Percentiles rank a stretch among this genome's conserved stretches.
Conservation (phyloP, 2,329 filamentous ascomycete genomes). For the Endocalyx cinctus region DNA sequence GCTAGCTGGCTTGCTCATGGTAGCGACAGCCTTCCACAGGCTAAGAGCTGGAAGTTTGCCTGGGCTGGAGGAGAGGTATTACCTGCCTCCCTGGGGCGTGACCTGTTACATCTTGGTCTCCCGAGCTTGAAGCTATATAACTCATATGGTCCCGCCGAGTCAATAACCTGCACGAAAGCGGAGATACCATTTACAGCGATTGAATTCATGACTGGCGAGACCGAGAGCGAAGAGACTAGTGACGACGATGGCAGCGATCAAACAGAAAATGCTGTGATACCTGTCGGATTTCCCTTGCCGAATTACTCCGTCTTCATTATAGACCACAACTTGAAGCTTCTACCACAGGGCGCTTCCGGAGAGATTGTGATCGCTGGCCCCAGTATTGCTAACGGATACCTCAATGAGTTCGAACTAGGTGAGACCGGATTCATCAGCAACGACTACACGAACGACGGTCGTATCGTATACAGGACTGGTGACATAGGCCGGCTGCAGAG, state of each 20-base stretch:
- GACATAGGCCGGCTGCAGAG: slow-evolving; percentile 5
- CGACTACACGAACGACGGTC: slow-evolving; percentile 4
- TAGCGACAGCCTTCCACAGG: slow-evolving; percentile 3
- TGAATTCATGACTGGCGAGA: no score
- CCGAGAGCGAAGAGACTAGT: not conserved
- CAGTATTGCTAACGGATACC: slow-evolving; percentile 7
- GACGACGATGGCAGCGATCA: not conserved
- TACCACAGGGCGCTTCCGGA: slow-evolving; percentile 7
- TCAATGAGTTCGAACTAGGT: slow-evolving; percentile 2
- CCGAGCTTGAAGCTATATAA: slow-evolving; percentile 12
- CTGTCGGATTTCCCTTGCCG: slow-evolving; percentile 5
- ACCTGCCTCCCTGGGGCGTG: slow-evolving; percentile 3
- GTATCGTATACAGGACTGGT: slow-evolving; percentile 6
- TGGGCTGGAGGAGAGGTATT: slow-evolving; percentile 14
- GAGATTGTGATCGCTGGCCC: slow-evolving; percentile 9
- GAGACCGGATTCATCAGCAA: slow-evolving; percentile 4
- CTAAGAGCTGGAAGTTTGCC: slow-evolving; percentile 5
- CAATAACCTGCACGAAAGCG: slow-evolving; percentile 5
- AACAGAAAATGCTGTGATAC: not conserved
- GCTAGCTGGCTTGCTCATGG: slow-evolving; percentile 23
- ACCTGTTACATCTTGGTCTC: slow-evolving; percentile 9
- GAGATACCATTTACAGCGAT: slow-evolving; percentile 4
- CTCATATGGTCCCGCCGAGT: slow-evolving; percentile 29
- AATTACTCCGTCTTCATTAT: slow-evolving; percentile 10
- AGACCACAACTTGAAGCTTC: slow-evolving; percentile 2